Evolutionary conservation across 2,329 filamentous ascomycete species (phyloP).

Genomic region (Cadophora gregata): DNA sequence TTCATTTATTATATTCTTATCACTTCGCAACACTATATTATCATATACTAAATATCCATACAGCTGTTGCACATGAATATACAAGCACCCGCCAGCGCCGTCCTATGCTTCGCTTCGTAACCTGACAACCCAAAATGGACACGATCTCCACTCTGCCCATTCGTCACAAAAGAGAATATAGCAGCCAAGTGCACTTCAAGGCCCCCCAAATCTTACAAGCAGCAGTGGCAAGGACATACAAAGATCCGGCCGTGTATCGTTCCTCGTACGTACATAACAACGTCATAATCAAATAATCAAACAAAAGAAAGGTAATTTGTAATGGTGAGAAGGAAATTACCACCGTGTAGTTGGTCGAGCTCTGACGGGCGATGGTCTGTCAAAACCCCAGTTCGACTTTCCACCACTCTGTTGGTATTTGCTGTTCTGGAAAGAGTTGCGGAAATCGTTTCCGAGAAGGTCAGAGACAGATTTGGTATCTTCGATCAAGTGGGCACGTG

Average conservation of each 20-base stretch:
- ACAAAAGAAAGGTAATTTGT: slow-evolving; percentile 20
- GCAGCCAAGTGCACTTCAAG: neutral
- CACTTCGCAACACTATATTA: slow-evolving; percentile 3
- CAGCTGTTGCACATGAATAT: slow-evolving; percentile 14
- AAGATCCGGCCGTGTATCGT: slow-evolving; percentile 26
- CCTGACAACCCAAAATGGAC: neutral
- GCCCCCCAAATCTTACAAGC: slow-evolving; percentile 8
- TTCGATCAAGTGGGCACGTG: slow-evolving; percentile 36
- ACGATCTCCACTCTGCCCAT: too few species aligned
- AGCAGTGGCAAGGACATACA: slow-evolving; percentile 13
- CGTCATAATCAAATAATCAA: slow-evolving; percentile 12
- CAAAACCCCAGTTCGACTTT: slow-evolving; percentile 38
- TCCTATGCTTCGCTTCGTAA: neutral
- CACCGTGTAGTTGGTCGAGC: slow-evolving; percentile 32
- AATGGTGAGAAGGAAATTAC: slow-evolving; percentile 20
- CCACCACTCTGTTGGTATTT: slow-evolving; percentile 22
- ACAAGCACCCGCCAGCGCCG: slow-evolving; percentile 13
- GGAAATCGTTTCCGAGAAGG: slow-evolving; percentile 27
- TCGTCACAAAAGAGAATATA: neutral
- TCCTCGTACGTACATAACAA: slow-evolving; percentile 14
- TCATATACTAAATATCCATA: slow-evolving; percentile 13
- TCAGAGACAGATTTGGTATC: slow-evolving; percentile 36
- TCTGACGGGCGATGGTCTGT: slow-evolving; percentile 24
- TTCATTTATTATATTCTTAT: neutral
- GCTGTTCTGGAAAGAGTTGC: slow-evolving; percentile 32